These are phyloP conservation scores for Carpinus fangiana DNA, from an alignment of 306 rosid species.

Conservation along the genomic window DNA sequence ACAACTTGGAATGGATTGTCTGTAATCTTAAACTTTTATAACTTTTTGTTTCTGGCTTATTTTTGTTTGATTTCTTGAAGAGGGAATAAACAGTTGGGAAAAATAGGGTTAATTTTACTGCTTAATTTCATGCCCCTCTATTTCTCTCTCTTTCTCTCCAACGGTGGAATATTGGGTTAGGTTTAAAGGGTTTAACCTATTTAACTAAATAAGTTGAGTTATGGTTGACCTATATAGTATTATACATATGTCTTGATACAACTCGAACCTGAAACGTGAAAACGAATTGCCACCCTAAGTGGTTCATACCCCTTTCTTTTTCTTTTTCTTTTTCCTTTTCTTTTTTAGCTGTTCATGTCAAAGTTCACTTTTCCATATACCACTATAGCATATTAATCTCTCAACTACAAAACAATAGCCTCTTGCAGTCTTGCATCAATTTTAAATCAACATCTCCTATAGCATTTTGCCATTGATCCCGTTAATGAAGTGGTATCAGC, in stretches of 20 bases:
- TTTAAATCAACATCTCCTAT: no score
- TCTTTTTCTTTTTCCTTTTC: not conserved
- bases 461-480: no score
- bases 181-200: no score
- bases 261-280: no score
- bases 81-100: constrained; percentile 1
- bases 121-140: not conserved
- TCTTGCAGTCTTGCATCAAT: not conserved
- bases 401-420: not conserved
- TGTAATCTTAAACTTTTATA: not conserved
- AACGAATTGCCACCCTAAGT: no score
- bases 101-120: not conserved
- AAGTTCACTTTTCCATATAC: not conserved
- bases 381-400: not conserved
- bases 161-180: no score
- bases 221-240: no score
- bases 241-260: no score
- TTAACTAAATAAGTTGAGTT: no score
- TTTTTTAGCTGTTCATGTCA: no score
- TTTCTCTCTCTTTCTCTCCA: not conserved
- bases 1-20: constrained; percentile 34
- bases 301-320: no score
- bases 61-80: constrained; percentile 10
- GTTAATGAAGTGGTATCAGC: no score
- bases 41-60: not conserved